Base-by-base conservation (phyloP, 257 asterid genomes). In the Scutellaria minor region DNA sequence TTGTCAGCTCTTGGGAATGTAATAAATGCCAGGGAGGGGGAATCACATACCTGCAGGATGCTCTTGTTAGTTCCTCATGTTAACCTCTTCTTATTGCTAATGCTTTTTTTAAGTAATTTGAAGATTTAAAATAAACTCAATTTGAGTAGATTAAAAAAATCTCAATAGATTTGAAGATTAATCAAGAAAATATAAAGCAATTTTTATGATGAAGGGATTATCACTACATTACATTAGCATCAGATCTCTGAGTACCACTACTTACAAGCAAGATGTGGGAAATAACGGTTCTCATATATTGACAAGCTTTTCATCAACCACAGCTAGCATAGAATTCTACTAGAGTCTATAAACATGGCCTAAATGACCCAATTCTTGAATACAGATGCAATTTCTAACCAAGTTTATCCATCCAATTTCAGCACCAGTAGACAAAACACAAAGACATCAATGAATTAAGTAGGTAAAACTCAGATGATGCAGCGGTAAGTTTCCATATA, bases 1-100 rank as follows among this genome's bases (percentile, higher is more conserved):
- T 83, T 92, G 72, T 88, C 96, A 56, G 88, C 96, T 60, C 93
- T 92, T 41, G 97, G 97, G 64, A 92, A 92, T 41, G 97, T 89
- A 57, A 92, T 92, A 82, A 87, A 92, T 80, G 97, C 68, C 56
- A 15, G 92, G 91, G 74, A 88, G 64, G 82, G 77, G 83, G 58
- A 86, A 75, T 79, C 97, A 92, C 69, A 77, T 92, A 74, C 97
- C 84, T 92, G 57, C 96, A 92, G 76, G 96, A 87, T 76, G 79
- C 89, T 78, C 85, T 92, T 73, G 97, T 92, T 71, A 81, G 96
- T 88, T 71, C 78, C 71, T 72, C 75, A 42, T 63, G 31, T 45
- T 52, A 41, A 56, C 72, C 77, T 65, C 64, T 10, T 58, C 52
- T 68, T 54, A 59, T 58, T 65, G 47, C 37, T 62, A 45, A 63